Base-by-base conservation (phyloP, 805 yeast species). In the Starmerella sirachaensis region DNA sequence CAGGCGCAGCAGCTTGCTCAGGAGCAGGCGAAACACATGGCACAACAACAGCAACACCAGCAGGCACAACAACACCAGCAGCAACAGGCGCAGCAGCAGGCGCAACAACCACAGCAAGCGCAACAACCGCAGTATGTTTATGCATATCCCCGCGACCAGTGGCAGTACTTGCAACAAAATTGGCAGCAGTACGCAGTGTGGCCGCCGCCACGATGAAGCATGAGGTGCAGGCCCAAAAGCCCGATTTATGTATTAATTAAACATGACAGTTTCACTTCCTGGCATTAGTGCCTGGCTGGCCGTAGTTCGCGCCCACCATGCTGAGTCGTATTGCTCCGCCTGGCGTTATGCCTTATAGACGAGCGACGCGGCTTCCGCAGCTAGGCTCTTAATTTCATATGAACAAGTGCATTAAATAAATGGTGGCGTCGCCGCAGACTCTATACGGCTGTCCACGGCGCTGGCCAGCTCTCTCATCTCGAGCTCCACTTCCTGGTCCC, bases 401-500 rank as follows among this genome's bases (percentile, higher is more conserved):
- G 7, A 21, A 9, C 20, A 10, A n/a, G 11, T 20, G 18, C 4
- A 5, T 14, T 12, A 20, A 10, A 37, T 5, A 8, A 35, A 21
- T 12, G 25, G 23, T 21, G 18, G 33, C 24, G 22, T 19, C 4
- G 10, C 24, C 3, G 31, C 23, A 28, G 29, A 6, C 3, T 8
- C 18, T 25, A 40, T 31, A 8, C 25, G 34, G 24, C 7, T 18
- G 23, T 16, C 22, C 9, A 35, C 33, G n/a, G 14, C 7, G 23
- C 10, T 17, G 18, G 40, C 35, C 22, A n/a, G 8, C 19, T 35
- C 40, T 12, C 26, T 35, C 41, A 44, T 30, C 13, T 33, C 35
- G 5, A 41, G 33, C 37, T 40, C 45, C 24, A 39, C 42, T 2
- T 10, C 16, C n/a, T 37, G 44, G 25, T 37, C 38, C 13, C 35